These are phyloP conservation scores for Picea glauca DNA, from an alignment of 75 land plant genomes.

Conservation along the genomic window DNA sequence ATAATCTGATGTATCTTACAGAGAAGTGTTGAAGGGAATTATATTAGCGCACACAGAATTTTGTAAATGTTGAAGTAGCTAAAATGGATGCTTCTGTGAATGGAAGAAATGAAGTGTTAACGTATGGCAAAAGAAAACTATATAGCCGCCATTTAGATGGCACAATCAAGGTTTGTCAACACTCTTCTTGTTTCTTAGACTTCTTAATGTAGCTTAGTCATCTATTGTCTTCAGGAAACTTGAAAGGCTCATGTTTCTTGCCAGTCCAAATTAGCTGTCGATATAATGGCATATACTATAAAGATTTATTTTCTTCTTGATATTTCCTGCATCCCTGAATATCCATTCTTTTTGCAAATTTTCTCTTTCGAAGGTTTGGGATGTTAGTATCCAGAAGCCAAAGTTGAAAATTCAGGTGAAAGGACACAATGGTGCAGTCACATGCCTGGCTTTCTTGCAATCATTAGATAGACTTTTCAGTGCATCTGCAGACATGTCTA, in stretches of 20 bases:
- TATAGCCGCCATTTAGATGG: conserved; percentile 19
- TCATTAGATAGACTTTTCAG: conserved; percentile 16
- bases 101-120: conserved; percentile 19
- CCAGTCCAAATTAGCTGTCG: not conserved
- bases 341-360: not conserved
- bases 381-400: conserved; percentile 9
- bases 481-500: conserved; percentile 19
- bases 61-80: conserved; percentile 4
- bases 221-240: not conserved
- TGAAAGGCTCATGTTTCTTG: not conserved
- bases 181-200: not conserved
- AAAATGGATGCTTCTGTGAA: conserved; percentile 11
- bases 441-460: conserved; percentile 10
- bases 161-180: conserved; percentile 16
- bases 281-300: not conserved
- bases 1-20: conserved; percentile 4
- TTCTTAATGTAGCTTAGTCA: conserved; percentile 3
- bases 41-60: conserved; percentile 1
- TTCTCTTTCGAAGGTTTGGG: conserved; percentile 18
- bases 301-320: not conserved
- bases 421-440: conserved; percentile 8
- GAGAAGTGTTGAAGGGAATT: conserved; percentile 2
- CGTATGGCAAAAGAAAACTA: conserved; percentile 5
- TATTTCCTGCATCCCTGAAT: not conserved
- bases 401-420: conserved; percentile 14